Conservation (phyloP, 345 rosid genomes). For the Viola odorata region DNA sequence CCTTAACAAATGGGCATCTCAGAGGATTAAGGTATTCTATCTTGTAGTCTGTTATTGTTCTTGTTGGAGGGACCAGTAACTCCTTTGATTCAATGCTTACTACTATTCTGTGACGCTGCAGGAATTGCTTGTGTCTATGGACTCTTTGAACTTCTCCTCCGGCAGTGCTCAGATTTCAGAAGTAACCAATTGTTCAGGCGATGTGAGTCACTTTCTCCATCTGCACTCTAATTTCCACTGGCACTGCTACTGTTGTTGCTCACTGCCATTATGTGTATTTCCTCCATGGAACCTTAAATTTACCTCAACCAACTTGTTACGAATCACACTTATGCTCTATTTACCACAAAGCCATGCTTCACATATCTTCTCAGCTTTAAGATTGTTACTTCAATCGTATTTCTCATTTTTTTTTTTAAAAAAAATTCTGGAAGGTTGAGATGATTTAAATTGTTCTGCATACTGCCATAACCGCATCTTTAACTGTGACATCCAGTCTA, state of each 20-base stretch:
- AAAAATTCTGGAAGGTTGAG: no score
- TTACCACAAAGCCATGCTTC: no score
- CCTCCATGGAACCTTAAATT: neutral
- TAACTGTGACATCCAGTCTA: no score
- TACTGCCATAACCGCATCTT: no score
- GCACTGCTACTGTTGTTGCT: neutral
- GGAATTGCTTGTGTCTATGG: conserved; percentile 69
- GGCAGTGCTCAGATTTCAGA: conserved; percentile 72
- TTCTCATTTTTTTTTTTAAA: no score
- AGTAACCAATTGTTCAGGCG: conserved; percentile 70
- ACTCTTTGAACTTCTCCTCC: conserved; percentile 55
- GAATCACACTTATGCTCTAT: no score
- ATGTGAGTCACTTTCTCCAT: conserved; percentile 45
- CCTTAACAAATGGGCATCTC: conserved; percentile 78
- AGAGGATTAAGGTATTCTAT: conserved; percentile 61
- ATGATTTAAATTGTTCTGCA: no score
- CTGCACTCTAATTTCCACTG: neutral
- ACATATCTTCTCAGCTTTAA: no score
- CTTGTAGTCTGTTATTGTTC: neutral
- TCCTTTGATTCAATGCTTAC: neutral
- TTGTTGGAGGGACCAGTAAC: neutral
- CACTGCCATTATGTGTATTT: neutral
- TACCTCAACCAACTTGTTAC: no score
- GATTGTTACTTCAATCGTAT: no score
- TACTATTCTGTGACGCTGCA: conserved; percentile 11